Evolutionary conservation across 352 stramenopile genomes (phyloP).

Genomic region (Aphanomyces cochlioides): DNA sequence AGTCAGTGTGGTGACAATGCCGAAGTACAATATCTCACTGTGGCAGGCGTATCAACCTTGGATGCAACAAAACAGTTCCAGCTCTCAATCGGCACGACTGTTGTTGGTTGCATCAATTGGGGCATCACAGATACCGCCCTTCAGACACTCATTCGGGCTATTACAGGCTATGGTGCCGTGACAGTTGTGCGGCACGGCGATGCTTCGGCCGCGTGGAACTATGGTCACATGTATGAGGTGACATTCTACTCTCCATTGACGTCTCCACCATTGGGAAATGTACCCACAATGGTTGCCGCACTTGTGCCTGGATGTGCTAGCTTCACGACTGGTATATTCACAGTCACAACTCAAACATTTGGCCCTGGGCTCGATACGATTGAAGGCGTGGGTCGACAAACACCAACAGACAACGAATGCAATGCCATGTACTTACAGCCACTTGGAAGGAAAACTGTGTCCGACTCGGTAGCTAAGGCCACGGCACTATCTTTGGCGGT

Average conservation of each 20-base stretch:
- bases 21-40: conserved; percentile 56
- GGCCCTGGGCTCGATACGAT: conserved; percentile 56
- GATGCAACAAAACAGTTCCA: conserved; percentile 33
- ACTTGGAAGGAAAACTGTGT: conserved; percentile 36
- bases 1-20: conserved; percentile 64
- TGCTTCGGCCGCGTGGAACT: conserved; percentile 61
- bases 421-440: conserved; percentile 35
- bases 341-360: conserved; percentile 41
- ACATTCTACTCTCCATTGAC: conserved; percentile 51
- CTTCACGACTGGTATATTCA: conserved; percentile 34
- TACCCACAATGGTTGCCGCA: conserved; percentile 37
- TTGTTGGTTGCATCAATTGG: conserved; percentile 48
- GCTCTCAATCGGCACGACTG: conserved; percentile 32
- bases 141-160: conserved; percentile 32
- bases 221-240: conserved; percentile 59
- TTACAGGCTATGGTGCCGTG: conserved; percentile 38
- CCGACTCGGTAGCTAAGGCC: conserved; percentile 33
- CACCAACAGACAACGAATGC: conserved; percentile 52
- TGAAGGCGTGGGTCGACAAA: conserved; percentile 27
- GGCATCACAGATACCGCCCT: conserved; percentile 30
- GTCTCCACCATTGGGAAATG: conserved; percentile 39
- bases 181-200: conserved; percentile 46
- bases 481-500: conserved; percentile 52
- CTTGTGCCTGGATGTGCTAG: conserved; percentile 36
- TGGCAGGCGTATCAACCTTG: conserved; percentile 30